Evolutionary conservation across 805 yeast genomes (phyloP).

Genomic region (Yarrowia divulgata): DNA sequence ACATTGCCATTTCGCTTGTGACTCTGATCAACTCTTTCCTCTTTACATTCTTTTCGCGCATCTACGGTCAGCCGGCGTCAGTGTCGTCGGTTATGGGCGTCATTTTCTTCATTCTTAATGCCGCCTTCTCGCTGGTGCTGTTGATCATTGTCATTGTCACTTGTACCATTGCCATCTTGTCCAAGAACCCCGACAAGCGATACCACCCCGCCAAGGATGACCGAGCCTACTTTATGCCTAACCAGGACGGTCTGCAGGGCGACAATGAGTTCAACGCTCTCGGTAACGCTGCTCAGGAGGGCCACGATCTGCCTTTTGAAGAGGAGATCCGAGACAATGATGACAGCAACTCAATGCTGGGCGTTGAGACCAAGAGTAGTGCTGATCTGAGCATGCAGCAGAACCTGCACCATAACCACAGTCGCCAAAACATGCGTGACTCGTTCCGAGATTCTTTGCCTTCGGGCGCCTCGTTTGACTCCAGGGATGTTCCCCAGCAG

Average conservation of each 20-base stretch:
- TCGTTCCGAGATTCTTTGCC: slow-evolving; percentile 33
- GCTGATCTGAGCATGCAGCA: slow-evolving; percentile 29
- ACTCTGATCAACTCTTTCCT: slow-evolving; percentile 83
- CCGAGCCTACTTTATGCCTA: slow-evolving; percentile 81
- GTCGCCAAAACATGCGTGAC: slow-evolving; percentile 4
- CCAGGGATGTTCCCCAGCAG: slow-evolving; percentile 29
- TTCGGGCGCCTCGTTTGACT: slow-evolving; percentile 33
- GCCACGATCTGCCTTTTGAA: slow-evolving; percentile 30
- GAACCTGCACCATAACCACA: slow-evolving; percentile 1
- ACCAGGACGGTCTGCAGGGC: slow-evolving; percentile 44
- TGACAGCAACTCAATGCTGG: slow-evolving; percentile 38
- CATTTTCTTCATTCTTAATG: slow-evolving; percentile 87
- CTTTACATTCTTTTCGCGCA: slow-evolving; percentile 85
- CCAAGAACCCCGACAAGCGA: slow-evolving; percentile 92
- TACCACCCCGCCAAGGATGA: slow-evolving; percentile 97
- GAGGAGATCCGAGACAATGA: slow-evolving; percentile 18
- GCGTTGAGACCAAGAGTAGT: slow-evolving; percentile 30
- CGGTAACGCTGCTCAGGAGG: slow-evolving; percentile 55
- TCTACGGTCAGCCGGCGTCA: slow-evolving; percentile 81
- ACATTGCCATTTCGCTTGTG: slow-evolving; percentile 81
- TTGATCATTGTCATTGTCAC: slow-evolving; percentile 86
- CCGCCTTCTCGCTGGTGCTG: slow-evolving; percentile 81
- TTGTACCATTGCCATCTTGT: slow-evolving; percentile 80
- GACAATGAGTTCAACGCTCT: slow-evolving; percentile 74
- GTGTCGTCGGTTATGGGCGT: slow-evolving; percentile 94